phyloP scores from a whole-genome alignment of 225 moss, liverwort and hornwort genomes.

The Takakia lepidozioides region DNA sequence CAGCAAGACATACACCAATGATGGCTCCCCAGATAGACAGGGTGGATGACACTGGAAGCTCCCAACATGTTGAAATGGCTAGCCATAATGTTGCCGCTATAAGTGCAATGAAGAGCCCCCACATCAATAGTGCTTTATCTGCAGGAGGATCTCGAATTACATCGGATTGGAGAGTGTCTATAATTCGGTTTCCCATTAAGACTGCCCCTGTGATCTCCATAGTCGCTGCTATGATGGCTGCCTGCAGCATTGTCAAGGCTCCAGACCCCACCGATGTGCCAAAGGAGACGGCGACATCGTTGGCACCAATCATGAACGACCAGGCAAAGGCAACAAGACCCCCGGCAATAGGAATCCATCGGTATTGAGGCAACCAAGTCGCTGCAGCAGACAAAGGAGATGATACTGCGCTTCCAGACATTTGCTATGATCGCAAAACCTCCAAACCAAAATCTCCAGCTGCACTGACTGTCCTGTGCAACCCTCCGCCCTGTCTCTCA shows the following conservation, averaged over 20 bases:
- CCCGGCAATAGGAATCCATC: slow-evolving; percentile 22
- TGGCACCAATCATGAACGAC: slow-evolving; percentile 19
- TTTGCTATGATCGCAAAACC: no score
- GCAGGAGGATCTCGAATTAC: slow-evolving; percentile 7
- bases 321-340: slow-evolving; percentile 12
- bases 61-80: slow-evolving; percentile 13
- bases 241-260: slow-evolving; percentile 19
- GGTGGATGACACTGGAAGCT: slow-evolving; percentile 15
- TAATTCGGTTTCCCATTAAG: slow-evolving; percentile 4
- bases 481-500: no score
- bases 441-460: no score
- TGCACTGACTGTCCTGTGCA: no score
- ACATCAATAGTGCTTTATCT: slow-evolving; percentile 16
- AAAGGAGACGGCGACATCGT: slow-evolving; percentile 22
- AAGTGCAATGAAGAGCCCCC: slow-evolving; percentile 23
- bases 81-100: slow-evolving; percentile 21
- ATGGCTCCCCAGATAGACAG: slow-evolving; percentile 13
- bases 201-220: slow-evolving; percentile 19
- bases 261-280: slow-evolving; percentile 21
- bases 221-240: slow-evolving; percentile 12
- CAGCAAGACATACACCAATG: slow-evolving; percentile 20
- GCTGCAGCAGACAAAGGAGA: background rate
- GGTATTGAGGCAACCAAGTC: slow-evolving; percentile 10
- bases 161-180: slow-evolving; percentile 11
- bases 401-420: no score